Evolutionary conservation across 371 early-diverging fungal genomes (phyloP).

Genomic region (Mucor lusitanicus): DNA sequence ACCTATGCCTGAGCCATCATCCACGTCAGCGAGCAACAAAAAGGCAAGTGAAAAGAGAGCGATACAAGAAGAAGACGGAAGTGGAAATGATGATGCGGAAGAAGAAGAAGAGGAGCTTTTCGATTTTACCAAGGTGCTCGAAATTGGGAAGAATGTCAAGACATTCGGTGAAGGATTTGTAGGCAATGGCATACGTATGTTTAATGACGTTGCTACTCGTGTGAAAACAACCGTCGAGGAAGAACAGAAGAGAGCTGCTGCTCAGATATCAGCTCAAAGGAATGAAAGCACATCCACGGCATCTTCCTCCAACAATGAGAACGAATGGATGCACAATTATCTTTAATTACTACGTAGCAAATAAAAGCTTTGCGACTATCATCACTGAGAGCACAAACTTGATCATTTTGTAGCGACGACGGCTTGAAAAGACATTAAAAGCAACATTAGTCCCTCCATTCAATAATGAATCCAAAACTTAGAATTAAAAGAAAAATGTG

Average conservation of each 20-base stretch:
- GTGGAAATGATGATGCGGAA: constrained; percentile 24
- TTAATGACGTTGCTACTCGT: constrained; percentile 41
- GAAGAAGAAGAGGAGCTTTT: constrained; percentile 37
- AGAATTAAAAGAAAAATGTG: too few species aligned
- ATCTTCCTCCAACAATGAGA: background rate
- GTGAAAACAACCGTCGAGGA: constrained; percentile 18
- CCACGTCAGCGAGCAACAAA: background rate
- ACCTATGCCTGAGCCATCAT: constrained; percentile 14
- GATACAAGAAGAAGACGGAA: constrained; percentile 6
- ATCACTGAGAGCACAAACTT: too few species aligned
- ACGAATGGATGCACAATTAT: constrained; percentile 4
- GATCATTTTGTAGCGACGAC: too few species aligned
- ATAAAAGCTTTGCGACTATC: too few species aligned
- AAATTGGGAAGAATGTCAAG: constrained; percentile 41
- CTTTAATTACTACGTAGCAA: background rate
- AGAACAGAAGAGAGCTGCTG: background rate
- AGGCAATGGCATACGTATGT: constrained; percentile 39
- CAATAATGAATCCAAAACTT: too few species aligned
- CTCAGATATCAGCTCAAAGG: background rate
- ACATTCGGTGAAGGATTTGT: constrained; percentile 36
- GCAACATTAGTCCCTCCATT: too few species aligned
- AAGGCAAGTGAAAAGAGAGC: background rate
- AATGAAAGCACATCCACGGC: background rate
- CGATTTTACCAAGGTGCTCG: constrained; percentile 44
- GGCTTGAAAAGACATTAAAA: too few species aligned